These are phyloP conservation scores for Seiridium cupressi DNA, from an alignment of 2,329 filamentous ascomycete species.

Conservation along the genomic window DNA sequence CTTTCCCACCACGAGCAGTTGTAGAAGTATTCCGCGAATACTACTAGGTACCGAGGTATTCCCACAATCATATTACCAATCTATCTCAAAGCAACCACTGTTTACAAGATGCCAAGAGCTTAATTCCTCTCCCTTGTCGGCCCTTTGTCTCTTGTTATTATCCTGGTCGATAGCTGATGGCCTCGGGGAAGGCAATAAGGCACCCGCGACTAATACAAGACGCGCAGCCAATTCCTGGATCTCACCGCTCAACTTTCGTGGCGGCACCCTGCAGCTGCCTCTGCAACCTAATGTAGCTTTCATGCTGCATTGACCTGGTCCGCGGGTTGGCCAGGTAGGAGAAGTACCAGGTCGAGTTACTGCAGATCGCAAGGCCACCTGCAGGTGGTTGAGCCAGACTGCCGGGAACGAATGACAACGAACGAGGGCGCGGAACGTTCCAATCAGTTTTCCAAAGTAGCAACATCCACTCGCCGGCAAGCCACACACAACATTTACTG, in stretches of 20 bases:
- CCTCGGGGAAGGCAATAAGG: background rate
- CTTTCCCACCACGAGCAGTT: too few species aligned
- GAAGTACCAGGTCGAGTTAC: background rate
- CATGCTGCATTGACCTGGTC: background rate
- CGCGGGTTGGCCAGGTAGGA: background rate
- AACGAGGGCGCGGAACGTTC: background rate
- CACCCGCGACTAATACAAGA: background rate
- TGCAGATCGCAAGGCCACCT: background rate
- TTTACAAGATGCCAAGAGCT: too few species aligned
- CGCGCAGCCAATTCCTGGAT: background rate
- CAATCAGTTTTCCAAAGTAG: background rate
- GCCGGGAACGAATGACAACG: background rate
- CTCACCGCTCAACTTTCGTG: background rate
- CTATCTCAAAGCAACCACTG: too few species aligned
- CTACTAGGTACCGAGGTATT: too few species aligned
- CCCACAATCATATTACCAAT: too few species aligned
- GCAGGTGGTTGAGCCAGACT: conserved; percentile 1
- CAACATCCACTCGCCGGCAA: background rate
- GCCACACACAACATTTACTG: background rate
- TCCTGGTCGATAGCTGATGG: too few species aligned
- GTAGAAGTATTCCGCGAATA: too few species aligned
- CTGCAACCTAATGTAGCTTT: background rate
- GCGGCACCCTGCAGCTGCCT: background rate
- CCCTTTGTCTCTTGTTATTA: too few species aligned
- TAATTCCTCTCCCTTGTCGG: too few species aligned